phyloP scores from a whole-genome alignment of 306 rosid species.

The Sechiopsis laciniata region DNA sequence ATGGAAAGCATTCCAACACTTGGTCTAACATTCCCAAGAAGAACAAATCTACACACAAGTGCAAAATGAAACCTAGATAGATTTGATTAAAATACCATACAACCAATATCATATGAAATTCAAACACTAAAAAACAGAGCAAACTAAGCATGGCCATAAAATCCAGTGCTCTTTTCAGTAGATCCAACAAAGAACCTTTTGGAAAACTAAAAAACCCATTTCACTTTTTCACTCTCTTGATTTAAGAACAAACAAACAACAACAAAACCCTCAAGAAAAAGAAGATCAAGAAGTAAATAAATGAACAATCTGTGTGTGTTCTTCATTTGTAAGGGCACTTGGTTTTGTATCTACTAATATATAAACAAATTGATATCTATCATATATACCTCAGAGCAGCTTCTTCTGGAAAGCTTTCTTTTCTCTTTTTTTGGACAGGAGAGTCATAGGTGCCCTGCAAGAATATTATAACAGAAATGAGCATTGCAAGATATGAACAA shows the following conservation, averaged over 20 bases:
- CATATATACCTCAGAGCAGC: too few relatives aligned
- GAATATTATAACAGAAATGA: too few relatives aligned
- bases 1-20: too few relatives aligned
- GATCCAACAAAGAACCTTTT: not conserved
- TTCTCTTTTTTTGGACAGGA: too few relatives aligned
- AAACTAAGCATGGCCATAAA: not conserved
- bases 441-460: too few relatives aligned
- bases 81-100: not conserved
- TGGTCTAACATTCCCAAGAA: too few relatives aligned
- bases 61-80: not conserved
- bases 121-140: not conserved
- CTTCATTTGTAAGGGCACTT: slow-evolving; percentile 56
- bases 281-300: not conserved
- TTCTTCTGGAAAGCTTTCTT: too few relatives aligned
- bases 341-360: slow-evolving; percentile 16
- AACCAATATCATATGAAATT: not conserved
- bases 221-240: not conserved
- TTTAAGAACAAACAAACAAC: not conserved
- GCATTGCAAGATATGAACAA: too few relatives aligned
- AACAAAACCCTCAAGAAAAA: not conserved
- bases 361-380: too few relatives aligned
- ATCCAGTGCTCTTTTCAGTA: not conserved
- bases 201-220: not conserved
- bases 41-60: not conserved
- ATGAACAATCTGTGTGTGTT: not conserved